Base-by-base conservation (phyloP, 129 eudicot genomes). In the Centella asiatica region DNA sequence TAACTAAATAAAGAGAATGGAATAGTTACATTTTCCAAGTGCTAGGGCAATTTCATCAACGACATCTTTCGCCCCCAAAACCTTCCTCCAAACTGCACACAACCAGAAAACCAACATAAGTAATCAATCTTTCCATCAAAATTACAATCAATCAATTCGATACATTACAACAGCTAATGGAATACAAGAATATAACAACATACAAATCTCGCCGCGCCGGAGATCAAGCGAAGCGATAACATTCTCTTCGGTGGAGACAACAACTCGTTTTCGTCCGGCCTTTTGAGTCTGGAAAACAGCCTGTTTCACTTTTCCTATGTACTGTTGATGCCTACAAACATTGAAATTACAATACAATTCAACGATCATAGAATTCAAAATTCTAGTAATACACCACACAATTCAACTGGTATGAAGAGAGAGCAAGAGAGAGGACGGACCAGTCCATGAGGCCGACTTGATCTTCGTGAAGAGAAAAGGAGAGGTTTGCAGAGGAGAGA, bases 391-490 rank as follows among this genome's bases (percentile, higher is more conserved):
- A 23, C 31, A 50, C 39, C 31, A 51, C 24, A 9, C 18, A 11
- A 14, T 27, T 55, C 51, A 60, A 62, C 22, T 5, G 12, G 31
- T 45, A 67, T 34, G 25, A 28, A 57, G 22, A 33, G 25, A 66
- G 39, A 69, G 56, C 50, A 65, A 69, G 51, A 39, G 62, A 31
- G 26, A 18, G 51, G 24, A 22, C 15, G 68, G 18, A 90, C 98
- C 98, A 87, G 79, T 92, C 98, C 86, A 76, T 76, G 69, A 87
- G 81, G 53, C 98, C 98, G 68, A 92, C 94, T 92, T 92, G 98
- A 76, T 92, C 98, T 82, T 92, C 88, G 62, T 68, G 82, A 34
- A 92, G 79, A 32, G 88, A 79, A 52, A 74, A 68, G 24, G 80
- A 25, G 40, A 76, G 54, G 60, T 42, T 62, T 27, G 78, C 54